A percentile compares a stretch with the other conserved stretches of the same genome.
phyloP scores from a whole-genome alignment of 179 eudicot species.

The Actinidia arguta region DNA sequence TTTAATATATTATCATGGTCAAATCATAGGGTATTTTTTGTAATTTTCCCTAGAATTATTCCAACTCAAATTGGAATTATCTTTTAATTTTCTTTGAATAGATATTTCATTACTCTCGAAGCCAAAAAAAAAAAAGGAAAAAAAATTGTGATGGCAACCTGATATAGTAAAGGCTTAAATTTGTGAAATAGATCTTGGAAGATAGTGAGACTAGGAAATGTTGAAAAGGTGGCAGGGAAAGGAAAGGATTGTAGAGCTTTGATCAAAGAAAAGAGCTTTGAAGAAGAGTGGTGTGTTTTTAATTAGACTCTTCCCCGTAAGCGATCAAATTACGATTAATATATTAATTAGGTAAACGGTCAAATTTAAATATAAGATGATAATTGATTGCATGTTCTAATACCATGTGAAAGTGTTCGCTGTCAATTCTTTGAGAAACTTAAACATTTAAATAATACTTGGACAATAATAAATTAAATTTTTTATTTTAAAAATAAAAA shows the following conservation, averaged over 20 bases:
- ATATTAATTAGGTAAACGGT: too few relatives aligned
- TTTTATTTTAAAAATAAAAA: neutral
- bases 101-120: slow-evolving; percentile 7
- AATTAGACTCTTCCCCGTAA: too few relatives aligned
- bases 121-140: neutral
- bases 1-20: too few relatives aligned
- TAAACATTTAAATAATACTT: too few relatives aligned
- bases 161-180: neutral
- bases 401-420: too few relatives aligned
- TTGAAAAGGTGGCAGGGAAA: neutral
- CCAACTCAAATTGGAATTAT: neutral
- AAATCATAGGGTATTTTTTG: too few relatives aligned
- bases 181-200: slow-evolving; percentile 18
- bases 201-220: slow-evolving; percentile 21
- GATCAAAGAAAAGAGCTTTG: neutral
- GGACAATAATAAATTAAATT: too few relatives aligned
- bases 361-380: too few relatives aligned
- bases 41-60: neutral
- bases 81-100: neutral
- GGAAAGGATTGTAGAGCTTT: neutral
- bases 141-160: slow-evolving; percentile 5
- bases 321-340: too few relatives aligned
- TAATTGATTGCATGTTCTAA: too few relatives aligned
- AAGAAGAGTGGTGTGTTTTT: neutral
- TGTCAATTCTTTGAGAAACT: too few relatives aligned